Base-by-base conservation (phyloP, 2,329 filamentous ascomycete genomes). In the Magnaporthiopsis incrustans region DNA sequence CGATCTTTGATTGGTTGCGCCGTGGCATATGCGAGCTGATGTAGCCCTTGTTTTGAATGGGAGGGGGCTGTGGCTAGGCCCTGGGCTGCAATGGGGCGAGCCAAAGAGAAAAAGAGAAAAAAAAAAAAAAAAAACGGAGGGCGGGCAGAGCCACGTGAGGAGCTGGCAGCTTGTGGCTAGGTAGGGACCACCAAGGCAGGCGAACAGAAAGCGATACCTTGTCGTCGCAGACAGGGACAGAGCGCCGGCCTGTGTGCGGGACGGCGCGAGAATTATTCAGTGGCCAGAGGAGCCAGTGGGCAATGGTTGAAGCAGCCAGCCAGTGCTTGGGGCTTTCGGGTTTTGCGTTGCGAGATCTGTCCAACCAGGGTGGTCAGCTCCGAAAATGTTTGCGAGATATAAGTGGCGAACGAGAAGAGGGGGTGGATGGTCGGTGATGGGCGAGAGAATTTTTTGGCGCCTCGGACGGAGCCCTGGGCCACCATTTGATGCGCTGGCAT, bases 11-110 rank as follows among this genome's bases (percentile, higher is more conserved):
- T 79, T 78, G 78, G 78, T 78, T 75, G 78, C 77, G 78, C 78
- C 77, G 79, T 80, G 78, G 79, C 81, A 83, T 82, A 83, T 85
- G 84, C 83, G 82, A 77, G 80, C 79, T 79, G 80, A 81, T 80
- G 79, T 79, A 73, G 73, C 75, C 75, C 77, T 53, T 53, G 22
- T n/a, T 53, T 53, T 25, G 22, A 10, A 53, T 74, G 72, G 76
- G 44, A 53, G 44, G 66, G 67, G 70, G 71, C 70, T 60, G 71
- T 75, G 74, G 73, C 75, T 77, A 67, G 70, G 69, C 69, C 62
- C 72, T 71, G 71, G 60, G 35, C 44, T 62, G 35, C 11, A 62
- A 56, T 33, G 59, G 26, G 59, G 33, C 33, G 33, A 38, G 12
- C 33, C 26, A 33, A 12, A 14, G 44, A 30, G 4, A 30, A 30